A percentile compares a stretch with the other conserved stretches of the same genome.
phyloP scores from a whole-genome alignment of 1,139 yeast genomes.

The Yamadazyma spencermartinsiae region DNA sequence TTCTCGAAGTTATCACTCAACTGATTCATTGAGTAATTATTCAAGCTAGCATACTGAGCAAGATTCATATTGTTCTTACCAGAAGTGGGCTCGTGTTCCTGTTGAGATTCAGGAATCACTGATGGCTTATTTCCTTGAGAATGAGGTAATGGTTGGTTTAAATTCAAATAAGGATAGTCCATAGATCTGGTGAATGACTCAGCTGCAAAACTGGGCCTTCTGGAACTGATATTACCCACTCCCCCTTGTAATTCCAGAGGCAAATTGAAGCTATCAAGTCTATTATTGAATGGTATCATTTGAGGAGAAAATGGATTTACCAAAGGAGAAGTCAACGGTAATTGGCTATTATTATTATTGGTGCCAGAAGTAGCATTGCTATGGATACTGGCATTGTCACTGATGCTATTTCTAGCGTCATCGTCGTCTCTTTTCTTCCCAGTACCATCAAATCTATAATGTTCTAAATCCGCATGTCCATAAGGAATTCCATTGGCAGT shows the following conservation, averaged over 20 bases:
- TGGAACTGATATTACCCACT: constrained; percentile 56
- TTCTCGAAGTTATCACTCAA: constrained; percentile 37
- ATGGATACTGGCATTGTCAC: constrained; percentile 4
- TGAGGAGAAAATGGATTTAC: constrained; percentile 17
- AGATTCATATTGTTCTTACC: constrained; percentile 10
- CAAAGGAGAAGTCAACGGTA: constrained; percentile 17
- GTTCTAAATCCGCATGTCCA: background rate
- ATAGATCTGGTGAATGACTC: constrained; percentile 50
- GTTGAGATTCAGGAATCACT: constrained; percentile 6
- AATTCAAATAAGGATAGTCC: constrained; percentile 11
- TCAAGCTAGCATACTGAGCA: constrained; percentile 18
- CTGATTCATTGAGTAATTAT: constrained; percentile 24
- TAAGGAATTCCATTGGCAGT: constrained; percentile 5
- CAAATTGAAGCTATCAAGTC: constrained; percentile 39
- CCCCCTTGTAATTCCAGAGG: constrained; percentile 68
- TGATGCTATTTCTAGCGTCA: constrained; percentile 1
- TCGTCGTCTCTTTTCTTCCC: constrained; percentile 1
- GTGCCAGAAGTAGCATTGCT: constrained; percentile 7
- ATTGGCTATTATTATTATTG: constrained; percentile 6
- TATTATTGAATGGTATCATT: constrained; percentile 11
- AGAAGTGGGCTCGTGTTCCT: background rate
- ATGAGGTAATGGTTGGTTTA: constrained; percentile 5
- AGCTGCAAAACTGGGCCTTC: constrained; percentile 68
- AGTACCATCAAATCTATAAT: background rate
- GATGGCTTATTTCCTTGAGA: constrained; percentile 1